These are phyloP conservation scores for Colletotrichum noveboracense DNA, from an alignment of 2,329 filamentous ascomycete species.

Conservation along the genomic window DNA sequence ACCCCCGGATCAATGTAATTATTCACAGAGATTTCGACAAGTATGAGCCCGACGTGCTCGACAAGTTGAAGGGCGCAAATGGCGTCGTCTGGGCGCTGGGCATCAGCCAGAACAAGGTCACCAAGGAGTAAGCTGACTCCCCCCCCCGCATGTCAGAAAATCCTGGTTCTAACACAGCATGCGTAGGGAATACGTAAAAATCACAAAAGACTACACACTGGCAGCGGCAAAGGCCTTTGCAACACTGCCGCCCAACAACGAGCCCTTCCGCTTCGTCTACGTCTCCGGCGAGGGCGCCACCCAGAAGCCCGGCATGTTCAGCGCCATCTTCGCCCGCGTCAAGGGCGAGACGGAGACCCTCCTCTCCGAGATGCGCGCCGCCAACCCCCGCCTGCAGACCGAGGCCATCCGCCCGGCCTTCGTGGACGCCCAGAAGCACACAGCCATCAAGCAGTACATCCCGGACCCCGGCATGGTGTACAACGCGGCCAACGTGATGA, in stretches of 20 bases:
- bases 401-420: slow-evolving; percentile 63
- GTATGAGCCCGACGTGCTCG: slow-evolving; percentile 63
- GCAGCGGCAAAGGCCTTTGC: slow-evolving; percentile 67
- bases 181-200: slow-evolving; percentile 64
- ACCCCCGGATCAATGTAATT: slow-evolving; percentile 69
- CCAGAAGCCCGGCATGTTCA: slow-evolving; percentile 58
- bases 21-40: slow-evolving; percentile 69
- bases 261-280: slow-evolving; percentile 73
- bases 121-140: slow-evolving; percentile 54
- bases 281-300: slow-evolving; percentile 71
- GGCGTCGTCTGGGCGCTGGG: slow-evolving; percentile 80
- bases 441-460: slow-evolving; percentile 46
- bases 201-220: slow-evolving; percentile 71
- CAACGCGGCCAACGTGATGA: neutral
- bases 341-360: slow-evolving; percentile 71
- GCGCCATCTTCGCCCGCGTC: slow-evolving; percentile 63
- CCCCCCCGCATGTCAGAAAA: neutral
- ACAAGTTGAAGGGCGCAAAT: slow-evolving; percentile 65
- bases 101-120: slow-evolving; percentile 64
- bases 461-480: slow-evolving; percentile 32
- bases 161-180: neutral
- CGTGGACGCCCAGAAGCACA: slow-evolving; percentile 57
- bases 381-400: slow-evolving; percentile 52
- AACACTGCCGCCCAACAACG: slow-evolving; percentile 42
- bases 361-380: slow-evolving; percentile 57